Percentiles rank a stretch among this genome's conserved stretches.
phyloP scores from a whole-genome alignment of 495 filamentous ascomycete species.

The Massariosphaeria phaeospora region DNA sequence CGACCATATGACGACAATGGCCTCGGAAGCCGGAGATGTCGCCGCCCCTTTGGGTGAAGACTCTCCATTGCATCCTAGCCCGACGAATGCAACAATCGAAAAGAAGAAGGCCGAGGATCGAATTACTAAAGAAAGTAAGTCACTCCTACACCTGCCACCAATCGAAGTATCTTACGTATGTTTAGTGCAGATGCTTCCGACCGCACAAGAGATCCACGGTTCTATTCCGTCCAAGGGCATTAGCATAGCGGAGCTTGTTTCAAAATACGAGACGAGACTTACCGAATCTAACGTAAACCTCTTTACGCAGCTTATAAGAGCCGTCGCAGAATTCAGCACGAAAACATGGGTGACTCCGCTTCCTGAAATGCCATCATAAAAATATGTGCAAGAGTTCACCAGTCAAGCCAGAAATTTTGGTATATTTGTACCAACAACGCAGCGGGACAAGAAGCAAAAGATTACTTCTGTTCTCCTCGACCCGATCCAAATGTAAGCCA shows the following conservation, averaged over 20 bases:
- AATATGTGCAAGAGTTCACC: background rate
- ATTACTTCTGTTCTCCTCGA: background rate
- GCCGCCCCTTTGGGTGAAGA: too few relatives aligned
- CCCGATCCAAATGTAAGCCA: constrained; percentile 1
- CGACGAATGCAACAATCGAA: too few relatives aligned
- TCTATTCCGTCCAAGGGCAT: constrained; percentile 1
- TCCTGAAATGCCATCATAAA: background rate
- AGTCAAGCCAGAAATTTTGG: background rate
- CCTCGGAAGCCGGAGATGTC: too few relatives aligned
- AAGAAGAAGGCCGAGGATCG: too few relatives aligned
- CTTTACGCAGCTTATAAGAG: background rate
- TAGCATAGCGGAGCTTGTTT: background rate
- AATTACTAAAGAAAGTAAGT: too few relatives aligned
- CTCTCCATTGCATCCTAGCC: too few relatives aligned
- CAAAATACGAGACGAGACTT: background rate
- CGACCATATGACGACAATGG: too few relatives aligned
- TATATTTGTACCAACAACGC: background rate
- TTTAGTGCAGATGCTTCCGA: background rate
- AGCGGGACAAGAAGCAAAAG: background rate
- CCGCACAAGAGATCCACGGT: background rate
- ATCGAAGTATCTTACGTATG: too few relatives aligned
- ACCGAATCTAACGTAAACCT: background rate
- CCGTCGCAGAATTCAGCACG: background rate
- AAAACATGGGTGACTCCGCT: background rate
- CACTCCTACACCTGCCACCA: too few relatives aligned